Percentiles rank a stretch among this genome's conserved stretches.
Evolutionary conservation across 306 rosid species (phyloP).

Genomic region (Pterocarpus macrocarpus): DNA sequence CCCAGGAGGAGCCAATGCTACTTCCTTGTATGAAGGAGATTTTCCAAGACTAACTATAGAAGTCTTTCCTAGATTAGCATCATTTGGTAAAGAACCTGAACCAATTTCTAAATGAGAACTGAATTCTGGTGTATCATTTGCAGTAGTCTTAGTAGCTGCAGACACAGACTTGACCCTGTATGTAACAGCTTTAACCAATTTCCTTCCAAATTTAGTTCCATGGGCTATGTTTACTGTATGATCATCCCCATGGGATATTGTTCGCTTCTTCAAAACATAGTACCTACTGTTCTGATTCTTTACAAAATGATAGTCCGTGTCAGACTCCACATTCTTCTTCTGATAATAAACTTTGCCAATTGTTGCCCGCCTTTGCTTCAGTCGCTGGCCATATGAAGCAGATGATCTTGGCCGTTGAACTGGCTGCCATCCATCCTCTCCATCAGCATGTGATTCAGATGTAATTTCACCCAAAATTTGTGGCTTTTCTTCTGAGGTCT

Average conservation of each 20-base stretch:
- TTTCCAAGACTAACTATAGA: constrained; percentile 72
- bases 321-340: constrained; percentile 71
- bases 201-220: constrained; percentile 78
- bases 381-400: constrained; percentile 69
- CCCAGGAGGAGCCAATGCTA: constrained; percentile 94
- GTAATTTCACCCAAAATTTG: constrained; percentile 45
- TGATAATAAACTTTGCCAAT: constrained; percentile 76
- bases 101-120: constrained; percentile 54
- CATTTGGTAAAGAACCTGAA: constrained; percentile 53
- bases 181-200: constrained; percentile 70
- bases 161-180: constrained; percentile 82
- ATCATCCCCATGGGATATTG: constrained; percentile 76
- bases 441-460: constrained; percentile 72
- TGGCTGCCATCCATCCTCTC: constrained; percentile 92
- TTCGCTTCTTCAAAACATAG: constrained; percentile 73
- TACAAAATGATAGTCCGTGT: constrained; percentile 54
- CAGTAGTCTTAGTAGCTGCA: constrained; percentile 54
- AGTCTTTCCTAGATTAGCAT: constrained; percentile 56
- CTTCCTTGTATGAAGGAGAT: constrained; percentile 93
- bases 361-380: constrained; percentile 79
- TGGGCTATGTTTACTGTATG: constrained; percentile 61
- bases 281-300: constrained; percentile 65
- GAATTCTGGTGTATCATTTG: constrained; percentile 50
- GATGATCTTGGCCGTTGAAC: constrained; percentile 90
- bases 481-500: constrained; percentile 56